A percentile compares a stretch with the other conserved stretches of the same genome.
These are phyloP conservation scores for Aspergillus hortae DNA, from an alignment of 2,329 filamentous ascomycete genomes.

Conservation along the genomic window DNA sequence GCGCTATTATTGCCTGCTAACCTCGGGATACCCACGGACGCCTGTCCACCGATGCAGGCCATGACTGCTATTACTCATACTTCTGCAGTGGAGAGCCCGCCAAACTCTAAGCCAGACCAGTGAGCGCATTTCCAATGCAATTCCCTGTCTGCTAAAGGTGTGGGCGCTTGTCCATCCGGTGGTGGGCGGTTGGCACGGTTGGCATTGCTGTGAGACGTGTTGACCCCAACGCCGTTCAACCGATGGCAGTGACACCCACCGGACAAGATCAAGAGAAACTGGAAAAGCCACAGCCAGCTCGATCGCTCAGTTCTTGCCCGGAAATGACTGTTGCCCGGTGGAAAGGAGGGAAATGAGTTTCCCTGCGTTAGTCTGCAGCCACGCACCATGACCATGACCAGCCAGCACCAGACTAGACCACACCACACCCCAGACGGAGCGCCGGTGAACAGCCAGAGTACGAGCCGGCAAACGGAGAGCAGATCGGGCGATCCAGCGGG, in stretches of 20 bases:
- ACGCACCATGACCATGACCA: neutral
- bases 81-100: no score
- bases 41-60: no score
- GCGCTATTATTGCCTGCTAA: neutral
- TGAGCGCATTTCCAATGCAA: neutral
- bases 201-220: neutral
- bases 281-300: no score
- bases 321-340: no score
- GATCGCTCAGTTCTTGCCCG: no score
- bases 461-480: no score
- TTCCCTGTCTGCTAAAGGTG: neutral
- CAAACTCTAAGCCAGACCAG: neutral
- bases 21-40: neutral
- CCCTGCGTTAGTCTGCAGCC: neutral
- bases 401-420: neutral
- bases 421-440: neutral
- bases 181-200: neutral
- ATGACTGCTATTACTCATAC: no score
- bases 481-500: no score
- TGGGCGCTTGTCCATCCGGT: neutral
- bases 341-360: no score
- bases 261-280: neutral
- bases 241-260: neutral
- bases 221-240: neutral
- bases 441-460: neutral